A percentile compares a stretch with the other conserved stretches of the same genome.
Evolutionary conservation across 2,329 filamentous ascomycete species (phyloP).

Genomic region (Pseudogymnoascus sp.): DNA sequence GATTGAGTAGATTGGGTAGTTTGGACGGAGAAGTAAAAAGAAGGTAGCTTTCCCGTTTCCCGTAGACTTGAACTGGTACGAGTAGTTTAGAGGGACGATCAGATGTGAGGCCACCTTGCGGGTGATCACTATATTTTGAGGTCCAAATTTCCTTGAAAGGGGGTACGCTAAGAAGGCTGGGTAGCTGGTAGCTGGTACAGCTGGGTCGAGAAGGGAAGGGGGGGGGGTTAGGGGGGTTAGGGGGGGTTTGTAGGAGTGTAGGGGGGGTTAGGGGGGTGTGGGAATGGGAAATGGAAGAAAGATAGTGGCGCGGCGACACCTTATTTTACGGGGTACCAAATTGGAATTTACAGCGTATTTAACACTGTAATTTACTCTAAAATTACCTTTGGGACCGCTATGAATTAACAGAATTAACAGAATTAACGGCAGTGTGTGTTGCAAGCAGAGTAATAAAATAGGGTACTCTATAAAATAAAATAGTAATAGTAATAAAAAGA

Average conservation of each 20-base stretch:
- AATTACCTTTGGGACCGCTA: neutral
- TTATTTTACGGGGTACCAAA: neutral
- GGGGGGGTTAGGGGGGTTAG: too few species aligned
- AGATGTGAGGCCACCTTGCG: slow-evolving; percentile 8
- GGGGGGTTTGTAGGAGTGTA: too few species aligned
- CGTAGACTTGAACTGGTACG: neutral
- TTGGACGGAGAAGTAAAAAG: neutral
- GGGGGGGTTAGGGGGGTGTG: neutral
- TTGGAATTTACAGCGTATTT: neutral
- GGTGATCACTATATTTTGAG: slow-evolving; percentile 17
- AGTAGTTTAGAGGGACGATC: slow-evolving; percentile 4
- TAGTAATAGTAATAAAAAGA: neutral
- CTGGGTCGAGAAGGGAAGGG: neutral
- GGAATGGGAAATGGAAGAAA: neutral
- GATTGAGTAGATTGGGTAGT: neutral
- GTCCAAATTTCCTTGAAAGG: slow-evolving; percentile 19
- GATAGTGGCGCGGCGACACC: neutral
- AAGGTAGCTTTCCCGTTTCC: slow-evolving; percentile 1
- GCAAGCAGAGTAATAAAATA: neutral
- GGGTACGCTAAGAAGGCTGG: slow-evolving; percentile 1
- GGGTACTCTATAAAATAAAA: neutral
- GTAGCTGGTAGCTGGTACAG: neutral
- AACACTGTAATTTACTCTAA: neutral
- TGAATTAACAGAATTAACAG: neutral
- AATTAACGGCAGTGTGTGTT: too few species aligned